Evolutionary conservation across 2,329 filamentous ascomycete genomes (phyloP), one percentile per base, ranked within the genome.

Genomic region (Sarocladium strictum): DNA sequence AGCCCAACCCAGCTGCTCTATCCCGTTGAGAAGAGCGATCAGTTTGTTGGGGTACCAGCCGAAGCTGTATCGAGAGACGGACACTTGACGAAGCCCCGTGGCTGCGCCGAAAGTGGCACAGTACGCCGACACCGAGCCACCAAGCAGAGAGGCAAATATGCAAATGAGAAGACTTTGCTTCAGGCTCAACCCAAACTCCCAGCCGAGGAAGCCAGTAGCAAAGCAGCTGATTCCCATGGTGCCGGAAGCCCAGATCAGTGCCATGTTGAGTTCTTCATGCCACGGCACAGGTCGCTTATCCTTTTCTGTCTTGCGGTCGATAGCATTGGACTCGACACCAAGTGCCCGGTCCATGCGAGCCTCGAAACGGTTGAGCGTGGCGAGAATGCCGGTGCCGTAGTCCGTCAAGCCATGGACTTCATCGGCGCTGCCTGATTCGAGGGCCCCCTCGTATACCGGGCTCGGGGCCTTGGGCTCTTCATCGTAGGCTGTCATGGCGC

Each of bases 61-160:
- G 63, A 89, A 90, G 73, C 76, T 90, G 71, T 86, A 90, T 33
- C 87, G 75, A 5, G 84, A 86, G 14, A 90, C 74, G 1, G 89
- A 84, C 82, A 90, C 89, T 69, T 90, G 87, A 55, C 87, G 82
- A 58, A 90, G 72, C 11, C 87, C 87, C 61, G 89, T 89, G 4
- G 71, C 71, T 5, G 87, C 83, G 3, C 87, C 87, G 60, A 90
- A 87, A 19, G 53, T 29, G 21, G 43, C 40, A 21, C 27, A 47
- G 14, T 47, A 47, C 6, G 43, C 43, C n/a, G 43, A 47, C 23
- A 47, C 43, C 3, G 23, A 27, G 14, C 58, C 62, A 32, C 61
- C 62, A 7, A 79, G 61, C 9, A 79, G 59, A 0, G 76, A 76
- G 4, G 67, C 71, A 56, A 78, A 74, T 37, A 78, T 67, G 17